phyloP scores from a whole-genome alignment of 2,329 filamentous ascomycete species.

The Pseudogymnoascus sp. region DNA sequence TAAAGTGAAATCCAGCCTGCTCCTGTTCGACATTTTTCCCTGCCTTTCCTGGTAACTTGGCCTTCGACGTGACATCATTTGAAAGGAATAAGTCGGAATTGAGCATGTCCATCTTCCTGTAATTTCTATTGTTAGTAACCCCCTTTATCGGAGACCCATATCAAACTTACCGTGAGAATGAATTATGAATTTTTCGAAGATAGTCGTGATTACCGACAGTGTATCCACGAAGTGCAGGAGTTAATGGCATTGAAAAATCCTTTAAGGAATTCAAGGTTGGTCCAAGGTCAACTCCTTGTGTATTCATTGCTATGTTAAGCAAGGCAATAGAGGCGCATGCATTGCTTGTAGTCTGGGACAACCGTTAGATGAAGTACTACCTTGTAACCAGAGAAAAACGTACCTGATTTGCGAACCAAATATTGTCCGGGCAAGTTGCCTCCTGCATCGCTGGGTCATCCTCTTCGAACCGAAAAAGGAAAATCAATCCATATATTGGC shows the following conservation, averaged over 20 bases:
- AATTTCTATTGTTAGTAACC: conserved; percentile 11
- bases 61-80: conserved; percentile 40
- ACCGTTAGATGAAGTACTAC: neutral
- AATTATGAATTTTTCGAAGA: conserved; percentile 79
- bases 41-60: conserved; percentile 59
- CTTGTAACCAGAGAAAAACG: conserved; percentile 16
- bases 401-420: conserved; percentile 96
- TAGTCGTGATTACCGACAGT: conserved; percentile 65
- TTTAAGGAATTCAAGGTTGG: conserved; percentile 66
- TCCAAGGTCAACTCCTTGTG: conserved; percentile 57
- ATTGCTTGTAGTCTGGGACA: conserved; percentile 61
- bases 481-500: conserved; percentile 78
- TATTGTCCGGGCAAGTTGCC: conserved; percentile 48
- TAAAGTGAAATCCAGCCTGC: conserved; percentile 75
- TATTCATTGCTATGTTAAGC: conserved; percentile 89
- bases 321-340: conserved; percentile 89
- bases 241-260: conserved; percentile 57
- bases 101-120: conserved; percentile 65
- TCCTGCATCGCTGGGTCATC: conserved; percentile 44
- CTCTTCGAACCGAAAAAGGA: conserved; percentile 66
- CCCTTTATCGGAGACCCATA: neutral
- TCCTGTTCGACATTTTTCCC: conserved; percentile 57
- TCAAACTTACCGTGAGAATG: conserved; percentile 58
- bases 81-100: conserved; percentile 59
- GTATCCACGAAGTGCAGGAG: conserved; percentile 66